A percentile compares a stretch with the other conserved stretches of the same genome.
These are phyloP conservation scores for Aspergillus saccharolyticus DNA, from an alignment of 495 filamentous ascomycete genomes.

Conservation along the genomic window DNA sequence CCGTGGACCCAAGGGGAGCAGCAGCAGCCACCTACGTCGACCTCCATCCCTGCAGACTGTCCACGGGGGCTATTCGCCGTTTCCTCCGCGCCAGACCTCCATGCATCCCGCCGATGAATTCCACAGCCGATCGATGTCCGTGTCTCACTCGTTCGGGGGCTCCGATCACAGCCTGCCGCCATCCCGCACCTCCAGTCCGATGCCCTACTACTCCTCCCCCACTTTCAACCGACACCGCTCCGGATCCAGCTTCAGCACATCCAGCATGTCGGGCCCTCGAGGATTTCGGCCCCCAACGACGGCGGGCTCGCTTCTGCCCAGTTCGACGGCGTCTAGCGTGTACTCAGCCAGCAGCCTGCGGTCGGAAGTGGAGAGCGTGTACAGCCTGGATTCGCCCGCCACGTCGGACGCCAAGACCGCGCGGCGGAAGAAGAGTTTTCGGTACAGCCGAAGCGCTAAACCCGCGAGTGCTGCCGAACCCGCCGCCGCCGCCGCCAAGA, in stretches of 20 bases:
- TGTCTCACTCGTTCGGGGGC: conserved; percentile 18
- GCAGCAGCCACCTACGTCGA: conserved; percentile 16
- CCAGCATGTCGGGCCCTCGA: conserved; percentile 14
- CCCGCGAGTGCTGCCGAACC: conserved; percentile 14
- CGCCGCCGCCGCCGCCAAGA: conserved; percentile 20
- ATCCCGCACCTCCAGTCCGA: conserved; percentile 21
- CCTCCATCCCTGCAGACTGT: conserved; percentile 28
- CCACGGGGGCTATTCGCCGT: conserved; percentile 24
- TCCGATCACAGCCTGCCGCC: conserved; percentile 22
- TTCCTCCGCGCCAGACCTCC: conserved; percentile 13
- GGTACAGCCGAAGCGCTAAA: conserved; percentile 11
- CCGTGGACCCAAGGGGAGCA: conserved; percentile 22
- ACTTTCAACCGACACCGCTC: conserved; percentile 23
- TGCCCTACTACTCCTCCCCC: conserved; percentile 14
- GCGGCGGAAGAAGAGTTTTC: conserved; percentile 20
- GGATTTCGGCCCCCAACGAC: conserved; percentile 23
- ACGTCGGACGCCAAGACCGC: conserved; percentile 12
- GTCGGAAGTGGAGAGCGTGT: conserved; percentile 56
- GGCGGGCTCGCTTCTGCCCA: conserved; percentile 28
- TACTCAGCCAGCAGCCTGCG: conserved; percentile 59
- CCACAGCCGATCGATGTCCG: conserved; percentile 18
- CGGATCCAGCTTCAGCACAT: conserved; percentile 23
- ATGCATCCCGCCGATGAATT: conserved; percentile 16
- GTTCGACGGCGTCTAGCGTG: conserved; percentile 65
- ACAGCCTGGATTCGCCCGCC: conserved; percentile 8